Conservation (phyloP, 2,329 filamentous ascomycete genomes). For the Cladosporium sp. region DNA sequence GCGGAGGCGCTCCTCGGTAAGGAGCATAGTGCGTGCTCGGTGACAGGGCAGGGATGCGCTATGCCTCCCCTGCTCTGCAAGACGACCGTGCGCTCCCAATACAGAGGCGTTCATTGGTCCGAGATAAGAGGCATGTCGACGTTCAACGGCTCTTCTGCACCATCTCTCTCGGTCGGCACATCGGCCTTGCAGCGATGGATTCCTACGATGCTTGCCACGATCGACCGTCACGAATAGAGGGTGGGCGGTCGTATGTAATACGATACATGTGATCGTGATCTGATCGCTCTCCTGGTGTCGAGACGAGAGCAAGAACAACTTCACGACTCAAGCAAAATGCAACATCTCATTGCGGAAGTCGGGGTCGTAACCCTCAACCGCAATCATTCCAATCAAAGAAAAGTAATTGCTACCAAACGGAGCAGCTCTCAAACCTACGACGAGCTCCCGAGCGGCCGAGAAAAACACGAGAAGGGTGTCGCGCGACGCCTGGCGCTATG, state of each 20-base stretch:
- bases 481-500: conserved; percentile 15
- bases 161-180: conserved; percentile 3
- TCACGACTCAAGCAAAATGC: background rate
- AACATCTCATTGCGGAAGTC: conserved; percentile 3
- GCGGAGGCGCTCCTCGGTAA: conserved; percentile 7
- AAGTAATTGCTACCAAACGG: background rate
- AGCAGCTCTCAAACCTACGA: conserved; percentile 10
- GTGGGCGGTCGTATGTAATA: background rate
- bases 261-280: background rate
- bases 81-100: background rate
- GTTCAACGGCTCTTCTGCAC: conserved; percentile 17
- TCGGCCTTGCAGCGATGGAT: conserved; percentile 2
- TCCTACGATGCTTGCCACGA: conserved; percentile 1
- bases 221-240: background rate
- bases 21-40: background rate
- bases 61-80: conserved; percentile 11
- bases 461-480: conserved; percentile 15
- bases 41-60: conserved; percentile 6
- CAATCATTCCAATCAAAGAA: background rate
- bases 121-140: conserved; percentile 12
- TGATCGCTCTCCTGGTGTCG: background rate
- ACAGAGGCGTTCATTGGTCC: background rate
- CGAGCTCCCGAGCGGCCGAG: conserved; percentile 16
- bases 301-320: background rate
- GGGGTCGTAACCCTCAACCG: background rate